Conservation (phyloP, 2,329 filamentous ascomycete genomes). For the Parafenestella ontariensis region DNA sequence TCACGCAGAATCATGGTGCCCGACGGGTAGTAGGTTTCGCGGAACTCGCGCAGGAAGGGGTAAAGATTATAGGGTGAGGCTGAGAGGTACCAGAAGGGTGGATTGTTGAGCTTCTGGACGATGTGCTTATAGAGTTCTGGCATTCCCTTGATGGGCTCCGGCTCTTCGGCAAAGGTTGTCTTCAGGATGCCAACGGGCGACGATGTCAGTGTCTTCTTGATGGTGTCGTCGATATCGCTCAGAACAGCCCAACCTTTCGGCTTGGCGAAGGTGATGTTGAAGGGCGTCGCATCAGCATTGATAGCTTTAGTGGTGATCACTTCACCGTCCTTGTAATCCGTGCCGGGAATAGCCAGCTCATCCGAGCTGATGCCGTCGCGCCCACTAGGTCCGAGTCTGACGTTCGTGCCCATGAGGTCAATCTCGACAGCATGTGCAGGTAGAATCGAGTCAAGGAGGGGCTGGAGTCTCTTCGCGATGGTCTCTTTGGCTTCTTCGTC, state of each 20-base stretch:
- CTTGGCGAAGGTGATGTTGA: constrained; percentile 76
- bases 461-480: constrained; percentile 72
- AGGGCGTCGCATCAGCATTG: constrained; percentile 55
- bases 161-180: constrained; percentile 81
- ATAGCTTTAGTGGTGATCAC: constrained; percentile 39
- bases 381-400: constrained; percentile 70
- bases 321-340: constrained; percentile 47
- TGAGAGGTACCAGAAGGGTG: constrained; percentile 91
- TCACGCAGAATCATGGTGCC: constrained; percentile 87
- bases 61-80: constrained; percentile 96
- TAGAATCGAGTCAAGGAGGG: constrained; percentile 79
- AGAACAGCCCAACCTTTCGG: constrained; percentile 84
- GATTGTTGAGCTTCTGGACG: constrained; percentile 60
- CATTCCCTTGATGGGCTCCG: constrained; percentile 78
- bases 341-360: constrained; percentile 57
- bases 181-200: constrained; percentile 81
- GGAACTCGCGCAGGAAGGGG: constrained; percentile 80
- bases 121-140: constrained; percentile 79
- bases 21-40: constrained; percentile 71
- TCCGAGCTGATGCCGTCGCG: constrained; percentile 76
- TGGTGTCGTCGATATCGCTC: constrained; percentile 93
- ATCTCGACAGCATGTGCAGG: constrained; percentile 74
- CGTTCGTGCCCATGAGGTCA: constrained; percentile 57
- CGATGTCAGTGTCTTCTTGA: constrained; percentile 86
- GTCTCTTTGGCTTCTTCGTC: constrained; percentile 61